Conservation (phyloP, 805 yeast species). For the Kregervanrija fluxuum region DNA sequence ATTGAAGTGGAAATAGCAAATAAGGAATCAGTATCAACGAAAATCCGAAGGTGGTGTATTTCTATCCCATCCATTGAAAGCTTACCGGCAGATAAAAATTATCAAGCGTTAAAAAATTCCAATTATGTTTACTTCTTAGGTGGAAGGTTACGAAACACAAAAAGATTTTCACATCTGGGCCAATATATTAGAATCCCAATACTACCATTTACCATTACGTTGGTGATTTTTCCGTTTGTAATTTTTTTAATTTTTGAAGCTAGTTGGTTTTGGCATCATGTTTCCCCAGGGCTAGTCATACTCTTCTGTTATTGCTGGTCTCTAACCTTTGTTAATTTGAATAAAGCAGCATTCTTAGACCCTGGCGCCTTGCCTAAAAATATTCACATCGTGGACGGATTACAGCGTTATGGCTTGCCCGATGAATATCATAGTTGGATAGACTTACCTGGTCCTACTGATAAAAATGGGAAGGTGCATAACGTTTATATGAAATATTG, state of each 20-base stretch:
- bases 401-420: slow-evolving; percentile 35
- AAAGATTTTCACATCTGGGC: slow-evolving; percentile 6
- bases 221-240: slow-evolving; percentile 33
- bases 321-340: slow-evolving; percentile 38
- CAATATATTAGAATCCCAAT: slow-evolving; percentile 5
- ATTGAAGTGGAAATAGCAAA: too few relatives aligned
- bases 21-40: neutral
- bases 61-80: slow-evolving; percentile 5
- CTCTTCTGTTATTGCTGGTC: slow-evolving; percentile 54
- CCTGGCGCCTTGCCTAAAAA: slow-evolving; percentile 69
- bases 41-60: slow-evolving; percentile 5
- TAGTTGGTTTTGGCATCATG: slow-evolving; percentile 48
- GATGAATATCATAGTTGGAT: slow-evolving; percentile 49
- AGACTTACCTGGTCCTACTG: slow-evolving; percentile 37
- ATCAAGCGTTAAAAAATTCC: slow-evolving; percentile 34
- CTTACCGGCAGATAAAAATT: slow-evolving; percentile 26
- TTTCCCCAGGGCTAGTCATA: slow-evolving; percentile 50
- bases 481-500: slow-evolving; percentile 41
- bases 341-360: slow-evolving; percentile 52
- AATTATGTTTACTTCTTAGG: slow-evolving; percentile 52
- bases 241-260: slow-evolving; percentile 47
- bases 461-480: slow-evolving; percentile 6
- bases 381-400: slow-evolving; percentile 44
- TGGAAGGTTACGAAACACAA: slow-evolving; percentile 49
- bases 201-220: slow-evolving; percentile 7